Evolutionary conservation across 371 early-diverging fungal species (phyloP).

Genomic region (Entomophthora muscae): DNA sequence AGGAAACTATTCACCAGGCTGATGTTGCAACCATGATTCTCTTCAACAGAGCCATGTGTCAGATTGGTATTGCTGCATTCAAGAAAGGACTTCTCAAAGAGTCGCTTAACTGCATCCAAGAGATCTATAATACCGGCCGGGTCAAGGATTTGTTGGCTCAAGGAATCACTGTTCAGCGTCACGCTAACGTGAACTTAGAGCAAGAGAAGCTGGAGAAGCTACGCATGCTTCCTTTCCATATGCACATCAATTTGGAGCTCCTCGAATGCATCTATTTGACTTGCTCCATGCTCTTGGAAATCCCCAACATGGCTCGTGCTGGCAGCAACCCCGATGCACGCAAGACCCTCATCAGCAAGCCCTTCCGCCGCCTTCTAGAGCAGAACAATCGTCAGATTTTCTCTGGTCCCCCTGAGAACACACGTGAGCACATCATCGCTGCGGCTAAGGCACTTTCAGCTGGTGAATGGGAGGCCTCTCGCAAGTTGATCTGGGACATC

Average conservation of each 20-base stretch:
- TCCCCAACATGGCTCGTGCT: conserved; percentile 85
- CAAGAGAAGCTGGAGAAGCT: conserved; percentile 81
- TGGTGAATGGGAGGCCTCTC: conserved; percentile 85
- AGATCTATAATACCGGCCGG: conserved; percentile 70
- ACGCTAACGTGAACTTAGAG: conserved; percentile 52
- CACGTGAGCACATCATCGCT: conserved; percentile 93
- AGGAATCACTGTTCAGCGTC: conserved; percentile 62
- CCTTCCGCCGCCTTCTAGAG: conserved; percentile 86
- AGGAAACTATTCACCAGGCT: conserved; percentile 77
- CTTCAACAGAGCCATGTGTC: conserved; percentile 89
- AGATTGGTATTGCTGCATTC: conserved; percentile 94
- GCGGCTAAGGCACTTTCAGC: conserved; percentile 79
- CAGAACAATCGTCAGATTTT: conserved; percentile 89
- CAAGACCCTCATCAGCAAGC: conserved; percentile 72
- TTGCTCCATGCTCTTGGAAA: conserved; percentile 89
- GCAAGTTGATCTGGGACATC: conserved; percentile 66
- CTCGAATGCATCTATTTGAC: conserved; percentile 91
- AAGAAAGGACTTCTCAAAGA: conserved; percentile 82
- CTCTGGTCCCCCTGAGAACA: conserved; percentile 89
- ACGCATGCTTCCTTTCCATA: conserved; percentile 94
- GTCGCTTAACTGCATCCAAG: conserved; percentile 68
- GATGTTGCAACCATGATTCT: conserved; percentile 88
- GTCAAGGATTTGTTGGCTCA: conserved; percentile 90
- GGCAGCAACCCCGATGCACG: conserved; percentile 52
- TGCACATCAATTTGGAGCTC: conserved; percentile 96